Evolutionary conservation across 768 basidiomycete species (phyloP).

Genomic region (Holtermanniella nyarrowii): DNA sequence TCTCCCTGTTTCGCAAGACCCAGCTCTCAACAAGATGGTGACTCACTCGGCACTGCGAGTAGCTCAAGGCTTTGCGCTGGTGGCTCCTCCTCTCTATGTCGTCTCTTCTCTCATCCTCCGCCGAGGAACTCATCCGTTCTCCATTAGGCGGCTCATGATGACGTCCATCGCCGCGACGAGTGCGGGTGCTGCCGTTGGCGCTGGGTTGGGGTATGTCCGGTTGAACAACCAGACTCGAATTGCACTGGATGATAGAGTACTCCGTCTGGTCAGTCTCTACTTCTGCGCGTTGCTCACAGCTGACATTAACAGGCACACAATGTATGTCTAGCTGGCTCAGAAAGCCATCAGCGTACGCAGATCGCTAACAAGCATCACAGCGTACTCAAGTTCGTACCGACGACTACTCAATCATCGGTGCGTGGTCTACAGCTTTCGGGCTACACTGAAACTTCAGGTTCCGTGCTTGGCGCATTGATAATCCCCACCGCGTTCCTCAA

Average conservation of each 20-base stretch:
- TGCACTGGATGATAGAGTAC: constrained; percentile 21
- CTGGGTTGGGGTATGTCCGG: constrained; percentile 13
- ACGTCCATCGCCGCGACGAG: constrained; percentile 9
- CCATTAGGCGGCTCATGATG: constrained; percentile 22
- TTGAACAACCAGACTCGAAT: constrained; percentile 18
- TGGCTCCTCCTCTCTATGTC: constrained; percentile 31
- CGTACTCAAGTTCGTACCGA: constrained; percentile 26
- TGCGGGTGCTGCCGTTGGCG: constrained; percentile 17
- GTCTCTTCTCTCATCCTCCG: constrained; percentile 15
- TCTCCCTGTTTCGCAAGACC: constrained; percentile 12
- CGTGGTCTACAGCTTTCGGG: constrained; percentile 7
- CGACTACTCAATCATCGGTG: constrained; percentile 39
- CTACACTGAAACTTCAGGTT: not conserved
- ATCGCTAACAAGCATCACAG: not conserved
- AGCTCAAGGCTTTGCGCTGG: constrained; percentile 28
- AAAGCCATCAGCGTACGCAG: not conserved
- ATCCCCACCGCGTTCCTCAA: constrained; percentile 32
- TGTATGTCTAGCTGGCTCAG: constrained; percentile 3
- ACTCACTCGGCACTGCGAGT: constrained; percentile 30
- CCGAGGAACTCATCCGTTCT: constrained; percentile 16
- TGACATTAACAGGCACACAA: constrained; percentile 5
- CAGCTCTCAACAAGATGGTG: constrained; percentile 23
- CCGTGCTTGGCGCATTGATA: constrained; percentile 19
- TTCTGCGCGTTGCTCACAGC: not conserved
- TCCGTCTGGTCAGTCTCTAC: constrained; percentile 23